Conservation (phyloP, 108 stramenopile species). For the Cafeteria roenbergensis region DNA sequence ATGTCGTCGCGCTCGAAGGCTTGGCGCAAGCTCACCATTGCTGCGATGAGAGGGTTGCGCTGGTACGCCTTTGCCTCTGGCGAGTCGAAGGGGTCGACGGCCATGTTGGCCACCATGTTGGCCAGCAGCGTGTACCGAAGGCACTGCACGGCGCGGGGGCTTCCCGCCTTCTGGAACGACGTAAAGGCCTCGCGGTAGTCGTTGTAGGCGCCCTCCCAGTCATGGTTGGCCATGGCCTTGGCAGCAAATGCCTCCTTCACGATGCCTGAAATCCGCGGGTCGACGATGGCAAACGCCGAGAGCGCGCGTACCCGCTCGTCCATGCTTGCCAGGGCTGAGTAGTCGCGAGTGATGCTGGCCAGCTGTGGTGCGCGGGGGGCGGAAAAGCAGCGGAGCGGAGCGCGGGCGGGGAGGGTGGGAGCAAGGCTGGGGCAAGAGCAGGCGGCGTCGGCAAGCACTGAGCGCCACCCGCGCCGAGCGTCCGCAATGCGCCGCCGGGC, state of each 20-base stretch:
- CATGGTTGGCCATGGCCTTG: constrained; percentile 43
- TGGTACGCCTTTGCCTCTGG: constrained; percentile 49
- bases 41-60: constrained; percentile 38
- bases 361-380: too few relatives aligned
- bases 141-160: constrained; percentile 41
- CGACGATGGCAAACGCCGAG: constrained; percentile 31
- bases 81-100: constrained; percentile 50
- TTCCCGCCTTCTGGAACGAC: constrained; percentile 43
- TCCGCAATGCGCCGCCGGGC: too few relatives aligned
- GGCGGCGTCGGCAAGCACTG: too few relatives aligned
- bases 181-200: constrained; percentile 49
- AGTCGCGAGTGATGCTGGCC: too few relatives aligned
- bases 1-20: constrained; percentile 43
- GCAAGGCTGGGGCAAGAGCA: too few relatives aligned
- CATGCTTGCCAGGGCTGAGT: too few relatives aligned
- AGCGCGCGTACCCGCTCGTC: constrained; percentile 17
- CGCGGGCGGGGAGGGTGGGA: too few relatives aligned
- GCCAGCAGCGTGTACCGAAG: constrained; percentile 49
- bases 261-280: constrained; percentile 45
- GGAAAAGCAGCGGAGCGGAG: too few relatives aligned
- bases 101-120: constrained; percentile 44
- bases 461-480: too few relatives aligned
- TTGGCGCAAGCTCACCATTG: constrained; percentile 46
- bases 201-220: constrained; percentile 45
- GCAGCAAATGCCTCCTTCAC: constrained; percentile 49